Percentiles rank a stretch among this genome's conserved stretches.
phyloP scores from a whole-genome alignment of 2,329 filamentous ascomycete species.

The Aspergillus pseudoterreus region DNA sequence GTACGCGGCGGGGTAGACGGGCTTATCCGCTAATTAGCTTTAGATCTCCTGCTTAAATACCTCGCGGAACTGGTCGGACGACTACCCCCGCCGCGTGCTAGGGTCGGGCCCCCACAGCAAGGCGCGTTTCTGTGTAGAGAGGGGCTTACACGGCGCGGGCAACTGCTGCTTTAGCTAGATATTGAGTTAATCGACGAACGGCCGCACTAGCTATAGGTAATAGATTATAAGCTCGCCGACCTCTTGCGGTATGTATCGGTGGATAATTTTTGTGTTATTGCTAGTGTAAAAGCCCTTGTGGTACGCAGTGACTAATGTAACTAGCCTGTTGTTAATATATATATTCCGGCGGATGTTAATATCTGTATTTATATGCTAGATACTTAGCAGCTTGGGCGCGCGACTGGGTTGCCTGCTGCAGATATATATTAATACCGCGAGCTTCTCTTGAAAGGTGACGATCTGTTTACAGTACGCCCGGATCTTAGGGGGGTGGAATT shows the following conservation, averaged over 20 bases:
- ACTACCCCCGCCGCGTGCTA: neutral
- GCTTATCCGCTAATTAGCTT: neutral
- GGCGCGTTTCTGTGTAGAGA: neutral
- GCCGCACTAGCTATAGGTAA: constrained; percentile 1
- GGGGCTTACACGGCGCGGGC: neutral
- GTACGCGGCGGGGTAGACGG: neutral
- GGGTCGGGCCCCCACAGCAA: neutral
- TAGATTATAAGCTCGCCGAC: too few species aligned
- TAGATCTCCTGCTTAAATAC: neutral
- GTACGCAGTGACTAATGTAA: too few species aligned
- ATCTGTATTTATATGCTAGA: too few species aligned
- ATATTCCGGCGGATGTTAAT: too few species aligned
- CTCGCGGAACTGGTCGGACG: neutral
- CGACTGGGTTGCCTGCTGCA: neutral
- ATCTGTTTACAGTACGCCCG: neutral
- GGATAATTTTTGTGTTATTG: too few species aligned
- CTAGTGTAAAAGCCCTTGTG: too few species aligned
- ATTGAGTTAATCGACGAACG: neutral
- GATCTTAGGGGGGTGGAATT: neutral
- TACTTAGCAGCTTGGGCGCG: neutral
- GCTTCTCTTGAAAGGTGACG: constrained; percentile 1
- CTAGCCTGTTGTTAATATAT: too few species aligned
- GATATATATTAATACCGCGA: neutral
- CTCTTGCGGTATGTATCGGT: too few species aligned
- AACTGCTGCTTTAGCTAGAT: too few species aligned